Percentiles rank a stretch among this genome's conserved stretches.
phyloP scores from a whole-genome alignment of 306 rosid species.

The Quercus berberidifolia region DNA sequence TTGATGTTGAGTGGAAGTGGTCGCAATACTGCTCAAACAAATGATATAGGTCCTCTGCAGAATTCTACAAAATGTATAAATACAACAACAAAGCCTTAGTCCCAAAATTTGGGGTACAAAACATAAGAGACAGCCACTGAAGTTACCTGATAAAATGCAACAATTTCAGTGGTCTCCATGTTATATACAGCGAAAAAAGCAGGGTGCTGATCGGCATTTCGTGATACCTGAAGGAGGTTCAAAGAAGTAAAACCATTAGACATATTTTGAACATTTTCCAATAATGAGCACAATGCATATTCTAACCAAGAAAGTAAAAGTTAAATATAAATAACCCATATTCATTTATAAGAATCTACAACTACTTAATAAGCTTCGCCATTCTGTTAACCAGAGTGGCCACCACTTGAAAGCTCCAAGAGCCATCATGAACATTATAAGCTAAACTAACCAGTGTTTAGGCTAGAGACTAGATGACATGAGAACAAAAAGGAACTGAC shows the following conservation, averaged over 20 bases:
- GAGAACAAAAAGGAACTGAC: neutral
- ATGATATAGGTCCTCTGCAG: slow-evolving; percentile 79
- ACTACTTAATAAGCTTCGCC: neutral
- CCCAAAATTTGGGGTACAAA: neutral
- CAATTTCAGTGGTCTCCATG: slow-evolving; percentile 96
- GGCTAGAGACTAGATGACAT: neutral
- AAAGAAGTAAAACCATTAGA: slow-evolving; percentile 29
- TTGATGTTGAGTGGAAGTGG: slow-evolving; percentile 76
- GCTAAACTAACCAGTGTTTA: neutral
- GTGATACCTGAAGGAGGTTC: slow-evolving; percentile 66
- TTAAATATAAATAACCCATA: neutral
- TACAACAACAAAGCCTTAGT: slow-evolving; percentile 13
- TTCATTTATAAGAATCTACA: neutral
- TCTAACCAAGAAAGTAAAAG: slow-evolving; percentile 1
- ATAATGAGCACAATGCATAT: slow-evolving; percentile 13
- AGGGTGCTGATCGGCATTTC: slow-evolving; percentile 72
- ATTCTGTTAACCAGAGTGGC: neutral
- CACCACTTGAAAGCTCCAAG: neutral
- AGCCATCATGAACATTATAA: neutral
- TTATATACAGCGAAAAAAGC: slow-evolving; percentile 87
- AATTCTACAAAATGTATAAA: slow-evolving; percentile 54
- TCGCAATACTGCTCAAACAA: slow-evolving; percentile 85
- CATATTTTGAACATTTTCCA: slow-evolving; percentile 14
- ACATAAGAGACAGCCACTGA: neutral
- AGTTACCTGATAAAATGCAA: slow-evolving; percentile 84